These are phyloP conservation scores for Echria macrotheca DNA, from an alignment of 495 filamentous ascomycete species.

Conservation along the genomic window DNA sequence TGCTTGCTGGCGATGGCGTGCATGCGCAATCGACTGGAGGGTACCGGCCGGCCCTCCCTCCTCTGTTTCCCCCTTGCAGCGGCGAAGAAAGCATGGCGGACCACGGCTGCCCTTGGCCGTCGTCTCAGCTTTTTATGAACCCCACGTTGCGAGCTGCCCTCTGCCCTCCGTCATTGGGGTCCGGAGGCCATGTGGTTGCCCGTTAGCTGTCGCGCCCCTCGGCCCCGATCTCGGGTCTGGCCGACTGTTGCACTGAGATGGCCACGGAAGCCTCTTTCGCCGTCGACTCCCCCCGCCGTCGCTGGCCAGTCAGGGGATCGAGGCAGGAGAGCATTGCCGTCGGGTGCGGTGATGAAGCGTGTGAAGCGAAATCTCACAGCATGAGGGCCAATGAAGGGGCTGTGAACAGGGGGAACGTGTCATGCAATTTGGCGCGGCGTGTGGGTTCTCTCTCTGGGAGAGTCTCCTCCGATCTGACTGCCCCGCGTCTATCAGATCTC, in stretches of 20 bases:
- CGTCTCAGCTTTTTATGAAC: too few relatives aligned
- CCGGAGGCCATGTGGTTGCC: not conserved
- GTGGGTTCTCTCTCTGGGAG: constrained; percentile 15
- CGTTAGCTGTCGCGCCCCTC: not conserved
- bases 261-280: constrained; percentile 11
- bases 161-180: too few relatives aligned
- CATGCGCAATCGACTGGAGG: not conserved
- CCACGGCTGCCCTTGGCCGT: too few relatives aligned
- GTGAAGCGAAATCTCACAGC: constrained; percentile 22
- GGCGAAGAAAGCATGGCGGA: too few relatives aligned
- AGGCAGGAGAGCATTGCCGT: constrained; percentile 29
- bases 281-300: constrained; percentile 21
- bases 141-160: too few relatives aligned
- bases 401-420: constrained; percentile 30
- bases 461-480: not conserved
- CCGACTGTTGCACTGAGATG: not conserved
- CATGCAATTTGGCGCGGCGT: constrained; percentile 40
- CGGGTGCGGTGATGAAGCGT: constrained; percentile 24
- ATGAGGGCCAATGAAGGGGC: constrained; percentile 30
- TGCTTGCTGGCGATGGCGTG: constrained; percentile 11
- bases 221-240: not conserved
- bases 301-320: constrained; percentile 23
- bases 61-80: too few relatives aligned
- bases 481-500: constrained; percentile 6
- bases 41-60: not conserved